Evolutionary conservation across 208 protist species (phyloP), one percentile per base, ranked within the genome.

Genomic region (Leishmania guyanensis): DNA sequence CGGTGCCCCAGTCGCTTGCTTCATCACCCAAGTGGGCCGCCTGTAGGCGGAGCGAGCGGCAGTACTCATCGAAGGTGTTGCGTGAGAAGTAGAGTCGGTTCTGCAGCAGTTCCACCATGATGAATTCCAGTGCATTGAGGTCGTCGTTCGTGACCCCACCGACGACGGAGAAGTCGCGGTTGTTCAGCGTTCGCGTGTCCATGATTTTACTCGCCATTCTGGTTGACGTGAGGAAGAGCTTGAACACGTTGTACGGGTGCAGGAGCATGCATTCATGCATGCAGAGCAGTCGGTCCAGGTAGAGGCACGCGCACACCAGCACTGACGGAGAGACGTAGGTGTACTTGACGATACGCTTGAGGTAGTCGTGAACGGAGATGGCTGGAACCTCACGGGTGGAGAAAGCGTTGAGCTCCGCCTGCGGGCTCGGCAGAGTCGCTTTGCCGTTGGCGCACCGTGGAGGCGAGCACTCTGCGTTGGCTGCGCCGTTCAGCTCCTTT

Each of bases 111-210:
- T 75, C 66, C 64, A 94, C 75, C 58, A 97, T 92, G 20, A 80
- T 62, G 12, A 86, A 76, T 82, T 97, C 94, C 22, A 97, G 85
- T 17, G 77, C 65, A 80, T 94, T 94, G 56, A 97, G 81, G 77
- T 96, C 86, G 16, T 90, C 80, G 62, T 90, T 91, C 5, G 86
- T 82, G 39, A 97, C 64, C 26, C 92, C 91, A 72, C 87, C 86
- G 16, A 95, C 83, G 66, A 84, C 69, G 22, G 93, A 89, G 79
- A 95, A 95, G 84, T 94, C 85, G 73, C 92, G 93, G 77, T 95
- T 95, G 79, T 86, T 95, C 1, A 97, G 82, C 17, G 88, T 92
- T 60, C 93, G 86, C 29, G 91, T 91, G 80, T 97, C 93, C 79
- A 94, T 86, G 29, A 95, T 75, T 75, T 97, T 97, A 73, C 88